Conservation (phyloP, 768 basidiomycete genomes). For the Rhizopogon sp. region DNA sequence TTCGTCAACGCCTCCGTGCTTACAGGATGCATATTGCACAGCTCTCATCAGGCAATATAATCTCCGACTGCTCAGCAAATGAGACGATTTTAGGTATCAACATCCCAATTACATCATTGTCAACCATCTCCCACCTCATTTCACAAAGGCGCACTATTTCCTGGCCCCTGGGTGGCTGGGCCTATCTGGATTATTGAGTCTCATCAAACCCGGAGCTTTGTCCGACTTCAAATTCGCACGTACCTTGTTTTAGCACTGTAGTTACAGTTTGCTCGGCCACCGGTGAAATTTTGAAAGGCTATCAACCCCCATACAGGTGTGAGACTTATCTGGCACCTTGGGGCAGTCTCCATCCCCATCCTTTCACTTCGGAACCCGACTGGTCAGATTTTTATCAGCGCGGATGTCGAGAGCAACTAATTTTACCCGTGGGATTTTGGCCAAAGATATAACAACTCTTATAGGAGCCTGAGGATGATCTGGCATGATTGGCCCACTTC, state of each 20-base stretch:
- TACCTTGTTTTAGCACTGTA: background rate
- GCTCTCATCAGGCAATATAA: background rate
- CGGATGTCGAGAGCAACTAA: background rate
- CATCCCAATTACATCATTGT: background rate
- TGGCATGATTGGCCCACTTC: too few species aligned
- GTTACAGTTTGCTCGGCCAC: slow-evolving; percentile 9
- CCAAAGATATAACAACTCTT: too few species aligned
- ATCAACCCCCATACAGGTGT: slow-evolving; percentile 1
- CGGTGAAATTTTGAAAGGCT: background rate
- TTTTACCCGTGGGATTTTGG: background rate
- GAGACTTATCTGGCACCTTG: background rate
- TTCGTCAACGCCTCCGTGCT: background rate
- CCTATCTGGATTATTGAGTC: background rate
- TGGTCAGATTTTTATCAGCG: background rate
- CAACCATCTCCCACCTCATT: background rate
- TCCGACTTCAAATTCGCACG: slow-evolving; percentile 3
- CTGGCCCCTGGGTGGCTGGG: too few species aligned
- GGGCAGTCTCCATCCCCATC: background rate
- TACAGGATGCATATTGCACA: background rate
- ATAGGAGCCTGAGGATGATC: too few species aligned
- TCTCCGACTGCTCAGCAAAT: background rate
- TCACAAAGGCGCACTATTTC: background rate
- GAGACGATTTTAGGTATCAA: background rate
- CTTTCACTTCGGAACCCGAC: background rate
- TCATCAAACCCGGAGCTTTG: background rate